A percentile compares a stretch with the other conserved stretches of the same genome.
Evolutionary conservation across 164 flowering plant genomes (phyloP).

Genomic region (Macadamia integrifolia): DNA sequence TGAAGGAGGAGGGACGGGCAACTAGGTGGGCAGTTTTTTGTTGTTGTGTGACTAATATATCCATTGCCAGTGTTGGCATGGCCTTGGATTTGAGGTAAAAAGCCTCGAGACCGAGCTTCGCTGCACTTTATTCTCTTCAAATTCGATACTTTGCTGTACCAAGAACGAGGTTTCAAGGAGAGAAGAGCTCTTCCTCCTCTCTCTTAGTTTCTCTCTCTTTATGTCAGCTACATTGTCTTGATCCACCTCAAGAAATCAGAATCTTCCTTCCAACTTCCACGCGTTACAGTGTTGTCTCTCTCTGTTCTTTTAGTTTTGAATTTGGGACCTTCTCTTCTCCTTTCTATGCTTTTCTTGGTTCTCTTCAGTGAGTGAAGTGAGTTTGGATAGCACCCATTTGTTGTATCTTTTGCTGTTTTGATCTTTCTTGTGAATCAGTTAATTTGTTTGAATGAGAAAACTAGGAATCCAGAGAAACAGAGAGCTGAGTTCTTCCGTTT

Average conservation of each 20-base stretch:
- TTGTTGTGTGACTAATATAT: slow-evolving; percentile 21
- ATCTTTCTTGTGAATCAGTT: slow-evolving; percentile 3
- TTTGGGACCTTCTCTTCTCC: slow-evolving; percentile 15
- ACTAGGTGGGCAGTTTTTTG: background rate
- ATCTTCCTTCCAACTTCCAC: slow-evolving; percentile 25
- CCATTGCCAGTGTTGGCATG: slow-evolving; percentile 22
- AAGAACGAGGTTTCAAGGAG: slow-evolving; percentile 53
- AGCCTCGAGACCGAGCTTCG: slow-evolving; percentile 19
- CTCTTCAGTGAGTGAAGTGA: background rate
- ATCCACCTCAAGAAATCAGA: slow-evolving; percentile 28
- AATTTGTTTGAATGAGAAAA: background rate
- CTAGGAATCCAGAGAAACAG: background rate
- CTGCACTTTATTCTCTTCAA: slow-evolving; percentile 87
- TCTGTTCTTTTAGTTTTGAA: slow-evolving; percentile 7
- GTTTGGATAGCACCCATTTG: slow-evolving; percentile 9
- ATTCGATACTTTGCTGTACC: slow-evolving; percentile 64
- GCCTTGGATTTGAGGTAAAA: slow-evolving; percentile 44
- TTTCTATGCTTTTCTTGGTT: background rate
- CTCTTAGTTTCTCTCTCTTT: slow-evolving; percentile 25
- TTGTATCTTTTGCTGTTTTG: slow-evolving; percentile 9
- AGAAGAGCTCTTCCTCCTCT: slow-evolving; percentile 18
- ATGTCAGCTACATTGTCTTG: slow-evolving; percentile 49
- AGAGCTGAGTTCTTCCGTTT: slow-evolving; percentile 5
- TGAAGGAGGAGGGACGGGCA: slow-evolving; percentile 4
- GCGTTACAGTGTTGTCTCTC: slow-evolving; percentile 25